Base-by-base conservation (phyloP, 2,329 filamentous ascomycete genomes). In the Scorias spongiosa region DNA sequence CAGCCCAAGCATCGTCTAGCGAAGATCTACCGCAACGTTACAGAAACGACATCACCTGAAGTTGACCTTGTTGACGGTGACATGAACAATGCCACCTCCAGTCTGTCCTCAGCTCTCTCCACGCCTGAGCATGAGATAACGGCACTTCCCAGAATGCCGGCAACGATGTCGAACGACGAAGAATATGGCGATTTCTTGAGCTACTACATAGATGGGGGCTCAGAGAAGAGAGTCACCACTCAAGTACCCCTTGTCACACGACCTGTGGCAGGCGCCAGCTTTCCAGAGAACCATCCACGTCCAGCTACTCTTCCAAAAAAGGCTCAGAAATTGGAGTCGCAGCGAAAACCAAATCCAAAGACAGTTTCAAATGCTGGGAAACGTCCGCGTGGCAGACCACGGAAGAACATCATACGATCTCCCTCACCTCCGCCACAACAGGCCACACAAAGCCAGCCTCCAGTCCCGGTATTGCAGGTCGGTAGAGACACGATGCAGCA, bases 101-200 rank as follows among this genome's bases (percentile, higher is more conserved):
- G 18, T 29, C 39, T 9, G 45, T 18, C 17, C 29, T 52, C 51
- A 26, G 44, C 50, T 4, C 47, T 49, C 9, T 52, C 55, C 7
- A 44, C 48, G 12, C 44, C 50, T 29, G 42, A 37, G 34, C 20
- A 26, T 26, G 4, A 26, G 20, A 7, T 26, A 26, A 7, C 20
- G 20, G 20, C 20, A 26, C 20, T 7, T 26, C 20, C 20, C 20
- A 26, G 20, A 7, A 26, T 4, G 20, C 4, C 20, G 20, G 20
- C 20, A 26, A 26, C 4, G 7, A 26, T 7, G 20, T 17, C 38
- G 3, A 11, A 10, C 17, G 3, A 28, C 5, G 32, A 38, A 39
- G 54, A 52, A 18, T 60, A 57, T 45, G 56, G 53, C 17, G 54
- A 57, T 32, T 59, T 62, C 42, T 49, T 57, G 48, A 51, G 44